phyloP scores from a whole-genome alignment of 2,329 filamentous ascomycete genomes.

The Sphaerulina musiva region DNA sequence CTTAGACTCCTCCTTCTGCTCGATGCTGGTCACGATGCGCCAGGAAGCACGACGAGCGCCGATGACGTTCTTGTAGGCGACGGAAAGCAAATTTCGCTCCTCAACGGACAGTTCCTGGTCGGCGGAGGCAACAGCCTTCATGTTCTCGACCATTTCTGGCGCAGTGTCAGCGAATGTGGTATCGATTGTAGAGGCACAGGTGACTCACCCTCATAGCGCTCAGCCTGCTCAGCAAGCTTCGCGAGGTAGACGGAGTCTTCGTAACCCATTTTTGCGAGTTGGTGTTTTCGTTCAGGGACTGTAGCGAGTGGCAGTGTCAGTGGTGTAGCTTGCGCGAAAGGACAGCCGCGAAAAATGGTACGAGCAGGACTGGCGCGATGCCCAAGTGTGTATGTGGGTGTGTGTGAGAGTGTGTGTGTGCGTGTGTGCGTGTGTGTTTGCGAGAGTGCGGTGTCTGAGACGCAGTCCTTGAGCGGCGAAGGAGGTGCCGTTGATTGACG shows the following conservation, averaged over 20 bases:
- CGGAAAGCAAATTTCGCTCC: conserved; percentile 94
- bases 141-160: conserved; percentile 99
- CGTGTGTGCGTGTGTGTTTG: too few relatives aligned
- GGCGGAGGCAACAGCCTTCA: conserved; percentile 94
- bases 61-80: conserved; percentile 99
- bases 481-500: background rate
- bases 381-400: background rate
- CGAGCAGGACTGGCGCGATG: background rate
- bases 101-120: conserved; percentile 64
- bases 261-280: conserved; percentile 69
- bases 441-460: too few relatives aligned
- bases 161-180: conserved; percentile 35
- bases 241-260: conserved; percentile 99
- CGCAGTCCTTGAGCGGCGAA: background rate
- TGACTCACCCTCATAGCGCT: conserved; percentile 90
- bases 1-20: conserved; percentile 99
- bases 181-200: conserved; percentile 1
- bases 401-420: too few relatives aligned
- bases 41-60: conserved; percentile 93
- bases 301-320: conserved; percentile 3
- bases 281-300: conserved; percentile 2
- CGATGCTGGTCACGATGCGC: conserved; percentile 97
- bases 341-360: conserved; percentile 1
- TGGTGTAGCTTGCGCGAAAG: background rate
- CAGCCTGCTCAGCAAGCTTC: conserved; percentile 99